Percentiles rank a stretch among this genome's conserved stretches.
These are phyloP conservation scores for Nothomitra cinnamomea DNA, from an alignment of 2,329 filamentous ascomycete species.

Conservation along the genomic window DNA sequence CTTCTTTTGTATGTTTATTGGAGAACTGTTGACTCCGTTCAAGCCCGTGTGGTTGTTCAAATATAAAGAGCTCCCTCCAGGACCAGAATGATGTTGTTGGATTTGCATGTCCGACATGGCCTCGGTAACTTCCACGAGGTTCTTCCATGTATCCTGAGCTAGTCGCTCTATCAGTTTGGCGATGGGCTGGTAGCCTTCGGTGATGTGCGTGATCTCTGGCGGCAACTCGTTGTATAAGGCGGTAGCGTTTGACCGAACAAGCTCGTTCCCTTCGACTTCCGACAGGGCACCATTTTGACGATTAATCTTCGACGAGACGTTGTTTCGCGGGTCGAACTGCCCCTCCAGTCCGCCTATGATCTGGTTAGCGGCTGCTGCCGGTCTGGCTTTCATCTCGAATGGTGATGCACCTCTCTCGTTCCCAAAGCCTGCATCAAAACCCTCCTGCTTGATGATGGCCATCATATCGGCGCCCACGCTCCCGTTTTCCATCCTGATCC, in stretches of 20 bases:
- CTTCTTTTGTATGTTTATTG: slow-evolving; percentile 62
- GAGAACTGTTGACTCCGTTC: slow-evolving; percentile 33
- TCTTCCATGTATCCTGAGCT: slow-evolving; percentile 68
- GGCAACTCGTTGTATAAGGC: slow-evolving; percentile 19
- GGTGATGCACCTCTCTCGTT: neutral
- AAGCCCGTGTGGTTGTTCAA: slow-evolving; percentile 23
- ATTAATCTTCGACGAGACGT: neutral
- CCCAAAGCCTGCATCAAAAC: neutral
- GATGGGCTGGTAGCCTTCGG: slow-evolving; percentile 59
- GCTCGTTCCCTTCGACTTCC: neutral
- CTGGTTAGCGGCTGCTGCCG: neutral
- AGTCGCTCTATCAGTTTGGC: slow-evolving; percentile 59
- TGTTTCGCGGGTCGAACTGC: neutral
- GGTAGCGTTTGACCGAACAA: neutral
- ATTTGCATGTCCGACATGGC: slow-evolving; percentile 53
- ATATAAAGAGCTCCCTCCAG: slow-evolving; percentile 18
- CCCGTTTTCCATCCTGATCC: slow-evolving; percentile 39
- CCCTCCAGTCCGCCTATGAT: neutral
- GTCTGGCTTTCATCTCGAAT: neutral
- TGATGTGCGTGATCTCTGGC: slow-evolving; percentile 49
- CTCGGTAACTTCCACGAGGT: slow-evolving; percentile 51
- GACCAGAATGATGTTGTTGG: slow-evolving; percentile 35
- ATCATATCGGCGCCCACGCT: slow-evolving; percentile 27
- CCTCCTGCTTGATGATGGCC: neutral
- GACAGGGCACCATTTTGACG: neutral